Conservation (phyloP, 2,329 filamentous ascomycete species). For the Phaeoacremonium minimum region DNA sequence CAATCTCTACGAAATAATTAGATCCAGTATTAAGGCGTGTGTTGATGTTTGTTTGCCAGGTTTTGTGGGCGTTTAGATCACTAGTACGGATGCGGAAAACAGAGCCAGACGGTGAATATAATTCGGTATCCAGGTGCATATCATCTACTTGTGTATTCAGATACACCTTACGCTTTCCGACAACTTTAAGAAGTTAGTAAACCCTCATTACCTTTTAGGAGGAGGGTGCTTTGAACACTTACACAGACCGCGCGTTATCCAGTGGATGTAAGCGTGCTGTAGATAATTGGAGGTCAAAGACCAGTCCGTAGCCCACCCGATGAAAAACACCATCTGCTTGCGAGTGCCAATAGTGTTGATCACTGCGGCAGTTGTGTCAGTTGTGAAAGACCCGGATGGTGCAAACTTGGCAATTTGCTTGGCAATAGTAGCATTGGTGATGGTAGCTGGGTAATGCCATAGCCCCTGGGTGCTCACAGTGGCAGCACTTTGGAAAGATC, state of each 20-base stretch:
- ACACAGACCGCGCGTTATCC: constrained; percentile 54
- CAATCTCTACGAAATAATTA: constrained; percentile 46
- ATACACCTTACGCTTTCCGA: constrained; percentile 51
- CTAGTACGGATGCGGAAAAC: constrained; percentile 42
- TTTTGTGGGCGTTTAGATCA: constrained; percentile 40
- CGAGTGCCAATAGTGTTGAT: constrained; percentile 54
- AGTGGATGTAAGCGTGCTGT: constrained; percentile 60
- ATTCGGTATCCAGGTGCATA: constrained; percentile 50
- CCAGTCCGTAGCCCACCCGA: constrained; percentile 40
- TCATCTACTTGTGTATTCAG: constrained; percentile 58
- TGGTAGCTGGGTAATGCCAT: constrained; percentile 54
- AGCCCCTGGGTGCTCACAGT: constrained; percentile 45
- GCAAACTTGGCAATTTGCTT: constrained; percentile 50
- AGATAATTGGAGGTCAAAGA: constrained; percentile 48
- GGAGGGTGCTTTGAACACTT: constrained; percentile 13
- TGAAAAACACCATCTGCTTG: constrained; percentile 61
- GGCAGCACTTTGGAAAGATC: constrained; percentile 23
- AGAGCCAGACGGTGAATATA: constrained; percentile 41
- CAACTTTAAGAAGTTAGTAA: constrained; percentile 17
- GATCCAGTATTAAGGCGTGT: constrained; percentile 46
- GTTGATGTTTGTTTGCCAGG: constrained; percentile 36
- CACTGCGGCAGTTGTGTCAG: constrained; percentile 46
- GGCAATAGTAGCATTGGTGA: constrained; percentile 48
- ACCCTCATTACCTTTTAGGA: constrained; percentile 12
- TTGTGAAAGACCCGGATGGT: constrained; percentile 31